These are phyloP conservation scores for Miscanthus lutarioriparius DNA, from an alignment of 176 grass and related monocot species.

Conservation along the genomic window DNA sequence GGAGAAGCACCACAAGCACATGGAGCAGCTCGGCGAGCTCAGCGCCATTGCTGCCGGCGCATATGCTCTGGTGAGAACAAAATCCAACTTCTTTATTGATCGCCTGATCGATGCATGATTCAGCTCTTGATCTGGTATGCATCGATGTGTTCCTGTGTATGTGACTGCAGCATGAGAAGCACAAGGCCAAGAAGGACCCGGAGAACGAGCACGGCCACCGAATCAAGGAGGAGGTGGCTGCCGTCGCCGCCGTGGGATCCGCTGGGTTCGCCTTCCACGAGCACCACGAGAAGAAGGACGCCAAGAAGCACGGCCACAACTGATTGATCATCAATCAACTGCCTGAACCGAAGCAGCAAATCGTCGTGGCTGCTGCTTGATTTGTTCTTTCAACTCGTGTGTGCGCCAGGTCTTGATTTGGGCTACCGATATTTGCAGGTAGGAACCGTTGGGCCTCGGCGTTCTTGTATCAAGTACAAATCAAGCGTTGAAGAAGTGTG, in stretches of 20 bases:
- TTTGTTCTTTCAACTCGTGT: background rate
- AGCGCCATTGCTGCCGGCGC: constrained; percentile 59
- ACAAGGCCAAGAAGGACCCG: constrained; percentile 70
- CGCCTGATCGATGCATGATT: background rate
- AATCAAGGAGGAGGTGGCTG: constrained; percentile 63
- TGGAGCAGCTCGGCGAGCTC: constrained; percentile 56
- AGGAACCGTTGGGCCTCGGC: background rate
- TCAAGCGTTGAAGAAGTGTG: background rate
- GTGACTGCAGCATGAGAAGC: constrained; percentile 66
- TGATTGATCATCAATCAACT: background rate
- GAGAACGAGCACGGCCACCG: constrained; percentile 57
- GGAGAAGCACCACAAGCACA: constrained; percentile 79
- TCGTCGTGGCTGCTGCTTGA: background rate
- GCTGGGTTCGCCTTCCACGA: constrained; percentile 69
- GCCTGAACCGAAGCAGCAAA: background rate
- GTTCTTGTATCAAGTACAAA: background rate
- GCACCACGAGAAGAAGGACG: constrained; percentile 74
- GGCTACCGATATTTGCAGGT: background rate
- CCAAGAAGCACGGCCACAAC: constrained; percentile 55
- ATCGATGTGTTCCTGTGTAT: background rate
- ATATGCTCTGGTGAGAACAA: constrained; percentile 48
- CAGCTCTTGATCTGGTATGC: background rate
- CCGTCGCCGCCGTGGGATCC: constrained; percentile 54
- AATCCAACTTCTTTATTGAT: background rate
- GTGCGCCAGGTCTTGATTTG: background rate